Evolutionary conservation across 2,329 filamentous ascomycete genomes (phyloP).

Genomic region (Dothideomycetes sp.): DNA sequence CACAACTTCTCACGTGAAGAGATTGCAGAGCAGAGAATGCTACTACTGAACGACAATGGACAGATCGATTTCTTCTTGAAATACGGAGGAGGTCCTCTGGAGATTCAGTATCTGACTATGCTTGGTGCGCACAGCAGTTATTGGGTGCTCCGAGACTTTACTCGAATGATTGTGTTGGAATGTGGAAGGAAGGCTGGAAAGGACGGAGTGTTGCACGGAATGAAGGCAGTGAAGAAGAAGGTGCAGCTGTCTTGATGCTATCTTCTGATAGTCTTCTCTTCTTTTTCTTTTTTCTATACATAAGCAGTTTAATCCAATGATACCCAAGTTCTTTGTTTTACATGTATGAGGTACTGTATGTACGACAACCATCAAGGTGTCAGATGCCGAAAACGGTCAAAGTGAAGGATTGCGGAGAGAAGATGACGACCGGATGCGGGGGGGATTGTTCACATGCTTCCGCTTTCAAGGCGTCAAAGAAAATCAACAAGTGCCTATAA

Average conservation of each 20-base stretch:
- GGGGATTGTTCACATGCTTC: too few species aligned
- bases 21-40: conserved; percentile 79
- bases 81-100: conserved; percentile 75
- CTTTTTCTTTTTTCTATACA: neutral
- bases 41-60: conserved; percentile 86
- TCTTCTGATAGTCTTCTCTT: conserved; percentile 1
- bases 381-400: conserved; percentile 1
- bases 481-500: too few species aligned
- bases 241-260: conserved; percentile 4
- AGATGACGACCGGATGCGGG: conserved; percentile 5
- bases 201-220: conserved; percentile 43
- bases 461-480: too few species aligned
- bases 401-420: neutral
- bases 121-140: conserved; percentile 90
- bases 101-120: conserved; percentile 97
- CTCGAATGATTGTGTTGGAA: conserved; percentile 83
- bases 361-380: too few species aligned
- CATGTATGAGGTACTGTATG: neutral
- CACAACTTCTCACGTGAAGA: conserved; percentile 92
- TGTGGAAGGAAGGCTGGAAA: conserved; percentile 67
- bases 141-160: conserved; percentile 79
- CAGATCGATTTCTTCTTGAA: conserved; percentile 87
- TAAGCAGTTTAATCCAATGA: too few species aligned
- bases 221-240: conserved; percentile 48
- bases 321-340: too few species aligned